phyloP scores from a whole-genome alignment of 306 rosid genomes.

The Citrullus mucosospermus region DNA sequence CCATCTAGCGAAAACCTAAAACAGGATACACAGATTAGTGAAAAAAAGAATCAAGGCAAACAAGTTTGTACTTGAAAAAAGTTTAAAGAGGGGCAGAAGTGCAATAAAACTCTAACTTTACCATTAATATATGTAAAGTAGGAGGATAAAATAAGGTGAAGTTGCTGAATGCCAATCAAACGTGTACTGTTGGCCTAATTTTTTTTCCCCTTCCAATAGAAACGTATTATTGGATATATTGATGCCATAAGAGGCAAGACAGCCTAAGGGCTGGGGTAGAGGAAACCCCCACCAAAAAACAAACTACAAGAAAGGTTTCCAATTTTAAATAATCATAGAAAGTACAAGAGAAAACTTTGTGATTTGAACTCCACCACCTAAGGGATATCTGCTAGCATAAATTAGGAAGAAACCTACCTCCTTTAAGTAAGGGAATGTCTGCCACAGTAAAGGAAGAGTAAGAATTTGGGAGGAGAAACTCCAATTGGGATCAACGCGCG shows the following conservation, averaged over 20 bases:
- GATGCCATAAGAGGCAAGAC: background rate
- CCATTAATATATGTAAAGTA: background rate
- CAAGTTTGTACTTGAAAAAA: background rate
- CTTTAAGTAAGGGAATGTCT: conserved; percentile 52
- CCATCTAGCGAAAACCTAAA: conserved; percentile 45
- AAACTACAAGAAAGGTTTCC: background rate
- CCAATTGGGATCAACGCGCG: conserved; percentile 44
- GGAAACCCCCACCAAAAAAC: background rate
- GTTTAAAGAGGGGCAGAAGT: background rate
- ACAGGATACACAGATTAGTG: conserved; percentile 10
- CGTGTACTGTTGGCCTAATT: background rate
- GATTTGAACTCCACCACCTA: background rate
- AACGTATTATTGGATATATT: background rate
- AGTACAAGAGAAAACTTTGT: background rate
- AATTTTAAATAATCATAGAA: background rate
- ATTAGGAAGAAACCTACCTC: conserved; percentile 36
- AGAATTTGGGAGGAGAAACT: conserved; percentile 86
- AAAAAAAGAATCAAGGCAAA: conserved; percentile 5
- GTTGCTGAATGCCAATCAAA: background rate
- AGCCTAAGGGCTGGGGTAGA: background rate
- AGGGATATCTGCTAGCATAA: background rate
- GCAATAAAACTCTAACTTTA: background rate
- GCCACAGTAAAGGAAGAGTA: conserved; percentile 81
- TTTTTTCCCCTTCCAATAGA: background rate
- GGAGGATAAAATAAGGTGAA: background rate